Evolutionary conservation across 805 yeast species (phyloP), one percentile per base, ranked within the genome.

Genomic region (Middelhovenomyces tepae): DNA sequence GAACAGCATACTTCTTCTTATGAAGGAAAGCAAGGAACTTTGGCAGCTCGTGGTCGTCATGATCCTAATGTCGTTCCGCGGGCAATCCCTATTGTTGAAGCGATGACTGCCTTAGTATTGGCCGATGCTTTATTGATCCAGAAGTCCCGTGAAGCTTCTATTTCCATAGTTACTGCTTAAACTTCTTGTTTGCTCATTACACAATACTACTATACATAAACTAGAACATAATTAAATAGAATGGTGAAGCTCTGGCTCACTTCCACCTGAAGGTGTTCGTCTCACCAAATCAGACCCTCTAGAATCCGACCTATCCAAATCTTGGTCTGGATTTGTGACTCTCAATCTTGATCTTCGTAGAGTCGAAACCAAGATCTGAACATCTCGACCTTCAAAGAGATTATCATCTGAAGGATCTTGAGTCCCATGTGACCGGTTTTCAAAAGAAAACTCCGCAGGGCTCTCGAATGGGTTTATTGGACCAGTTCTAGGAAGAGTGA

Each of bases 11-110:
- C 98, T 11, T 73, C 85, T 17, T 73, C 91, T 30, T 91, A 87
- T 62, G 87, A 82, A 16, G 98, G 98, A 50, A 69, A 71, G 46
- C 75, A 64, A 32, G 98, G 98, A 53, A 74, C 78, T 7, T 68
- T 91, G 39, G 94, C 91, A 34, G 95, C 98, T 22, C 78, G 89
- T 57, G 98, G 98, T 36, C 82, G 98, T 70, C 98, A 91, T 53
- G 98, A 91, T 57, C 98, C 98, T 21, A 84, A 87, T 51, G 98
- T 91, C 35, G 94, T 94, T 14, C 98, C 98, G 45, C 77, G 98
- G 59, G 98, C 98, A 24, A 85, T 91, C 40, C 97, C 98, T 33
- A 91, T 91, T 51, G 97, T 91, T 19, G 98, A 91, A 65, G 84
- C 97, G 25, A 89, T 91, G 97, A 74, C 97, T 31, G 91, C 96